Conservation (phyloP, 2,329 filamentous ascomycete species). For the Coniella lustricola region DNA sequence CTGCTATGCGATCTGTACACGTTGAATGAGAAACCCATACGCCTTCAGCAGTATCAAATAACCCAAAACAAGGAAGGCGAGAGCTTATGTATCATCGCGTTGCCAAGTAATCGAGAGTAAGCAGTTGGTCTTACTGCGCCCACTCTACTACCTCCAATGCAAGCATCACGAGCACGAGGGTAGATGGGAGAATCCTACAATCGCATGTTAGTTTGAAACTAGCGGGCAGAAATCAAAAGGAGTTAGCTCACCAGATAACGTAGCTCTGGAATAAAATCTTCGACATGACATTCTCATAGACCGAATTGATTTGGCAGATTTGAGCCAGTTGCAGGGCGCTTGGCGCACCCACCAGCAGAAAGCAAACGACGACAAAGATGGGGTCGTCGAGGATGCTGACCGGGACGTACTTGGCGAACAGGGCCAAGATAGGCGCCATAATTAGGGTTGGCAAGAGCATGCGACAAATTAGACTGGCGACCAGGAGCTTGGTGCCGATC, state of each 20-base stretch:
- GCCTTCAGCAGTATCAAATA: too few species aligned
- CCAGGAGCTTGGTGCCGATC: conserved; percentile 68
- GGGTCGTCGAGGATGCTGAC: conserved; percentile 94
- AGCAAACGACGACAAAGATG: conserved; percentile 97
- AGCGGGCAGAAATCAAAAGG: neutral
- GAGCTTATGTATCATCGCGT: too few species aligned
- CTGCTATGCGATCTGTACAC: too few species aligned
- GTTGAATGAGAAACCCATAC: too few species aligned
- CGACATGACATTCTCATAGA: conserved; percentile 93
- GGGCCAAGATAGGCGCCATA: conserved; percentile 83
- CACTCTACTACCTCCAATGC: conserved; percentile 91
- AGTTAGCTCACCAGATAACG: conserved; percentile 71
- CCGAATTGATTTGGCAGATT: conserved; percentile 96
- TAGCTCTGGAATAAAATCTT: conserved; percentile 93
- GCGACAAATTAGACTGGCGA: conserved; percentile 77
- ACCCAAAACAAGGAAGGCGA: too few species aligned
- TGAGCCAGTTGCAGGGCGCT: conserved; percentile 91
- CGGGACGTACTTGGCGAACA: conserved; percentile 83
- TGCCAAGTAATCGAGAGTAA: neutral
- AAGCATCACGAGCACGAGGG: conserved; percentile 80
- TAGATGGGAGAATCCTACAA: conserved; percentile 78
- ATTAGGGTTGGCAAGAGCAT: conserved; percentile 89
- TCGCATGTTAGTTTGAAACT: conserved; percentile 21
- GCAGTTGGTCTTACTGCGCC: conserved; percentile 39
- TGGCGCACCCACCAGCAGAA: conserved; percentile 88